These are phyloP conservation scores for Theobroma grandiflorum DNA, from an alignment of 441 rosid genomes.

Conservation along the genomic window DNA sequence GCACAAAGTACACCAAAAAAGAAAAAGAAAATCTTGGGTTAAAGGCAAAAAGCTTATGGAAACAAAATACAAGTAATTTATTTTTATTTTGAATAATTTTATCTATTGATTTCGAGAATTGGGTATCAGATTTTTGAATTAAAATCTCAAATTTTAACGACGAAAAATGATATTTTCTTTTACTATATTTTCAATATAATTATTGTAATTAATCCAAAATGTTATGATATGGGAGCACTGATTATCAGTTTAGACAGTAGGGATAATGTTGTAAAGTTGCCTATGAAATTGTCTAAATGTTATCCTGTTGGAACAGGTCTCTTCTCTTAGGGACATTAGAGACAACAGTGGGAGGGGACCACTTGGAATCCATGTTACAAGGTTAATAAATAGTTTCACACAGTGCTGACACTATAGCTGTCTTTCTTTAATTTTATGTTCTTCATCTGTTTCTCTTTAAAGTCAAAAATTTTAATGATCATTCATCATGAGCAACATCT, in stretches of 20 bases:
- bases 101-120: too few species aligned
- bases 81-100: too few species aligned
- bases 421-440: constrained; percentile 18
- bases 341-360: constrained; percentile 33
- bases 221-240: neutral
- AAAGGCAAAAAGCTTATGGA: neutral
- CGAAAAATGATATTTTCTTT: too few species aligned
- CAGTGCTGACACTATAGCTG: constrained; percentile 22
- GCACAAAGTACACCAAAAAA: neutral
- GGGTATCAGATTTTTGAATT: too few species aligned
- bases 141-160: too few species aligned
- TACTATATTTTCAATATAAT: too few species aligned
- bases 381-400: constrained; percentile 29
- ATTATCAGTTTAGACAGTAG: neutral
- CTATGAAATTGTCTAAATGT: neutral
- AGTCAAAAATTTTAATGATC: constrained; percentile 7
- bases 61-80: too few species aligned
- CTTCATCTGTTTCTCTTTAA: neutral
- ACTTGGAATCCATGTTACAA: constrained; percentile 24
- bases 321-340: constrained; percentile 10
- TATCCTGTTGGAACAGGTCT: constrained; percentile 2
- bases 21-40: neutral
- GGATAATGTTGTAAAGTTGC: neutral
- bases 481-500: constrained; percentile 2
- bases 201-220: neutral